These are phyloP conservation scores for Fragilaria radians DNA, from an alignment of 108 stramenopile genomes.

Conservation along the genomic window DNA sequence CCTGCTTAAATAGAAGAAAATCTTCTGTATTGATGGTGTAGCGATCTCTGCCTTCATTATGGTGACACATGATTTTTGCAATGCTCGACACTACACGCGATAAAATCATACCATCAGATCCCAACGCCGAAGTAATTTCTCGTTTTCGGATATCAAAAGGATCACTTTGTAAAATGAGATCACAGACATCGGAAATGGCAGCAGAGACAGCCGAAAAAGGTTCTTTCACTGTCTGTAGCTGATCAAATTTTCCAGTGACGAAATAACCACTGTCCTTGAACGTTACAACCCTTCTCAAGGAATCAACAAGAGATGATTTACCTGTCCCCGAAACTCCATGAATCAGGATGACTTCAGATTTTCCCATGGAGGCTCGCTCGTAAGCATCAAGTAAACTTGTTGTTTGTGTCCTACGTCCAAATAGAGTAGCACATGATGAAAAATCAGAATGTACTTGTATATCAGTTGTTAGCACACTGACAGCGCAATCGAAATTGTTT, in stretches of 20 bases:
- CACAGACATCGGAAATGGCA: slow-evolving; percentile 9
- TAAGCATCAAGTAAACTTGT: not conserved
- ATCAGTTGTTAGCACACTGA: not conserved
- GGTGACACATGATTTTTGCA: not conserved
- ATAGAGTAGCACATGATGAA: not conserved
- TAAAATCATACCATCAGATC: not conserved
- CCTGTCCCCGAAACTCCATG: slow-evolving; percentile 22
- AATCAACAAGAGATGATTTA: slow-evolving; percentile 15
- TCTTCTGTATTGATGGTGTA: not conserved
- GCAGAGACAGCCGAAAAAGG: slow-evolving; percentile 6
- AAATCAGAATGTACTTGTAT: not conserved
- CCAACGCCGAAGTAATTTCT: not conserved
- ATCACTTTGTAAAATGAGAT: slow-evolving; percentile 1
- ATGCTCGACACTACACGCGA: not conserved
- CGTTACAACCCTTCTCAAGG: not conserved
- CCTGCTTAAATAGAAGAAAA: not conserved
- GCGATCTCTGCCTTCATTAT: not conserved
- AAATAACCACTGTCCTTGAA: slow-evolving; percentile 18
- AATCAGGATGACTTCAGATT: slow-evolving; percentile 14
- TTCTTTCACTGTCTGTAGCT: slow-evolving; percentile 7
- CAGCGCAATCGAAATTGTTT: not conserved
- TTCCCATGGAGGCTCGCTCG: not conserved
- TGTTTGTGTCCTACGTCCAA: not conserved
- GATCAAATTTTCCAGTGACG: slow-evolving; percentile 26
- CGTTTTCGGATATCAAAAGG: not conserved